Percentiles rank a stretch among this genome's conserved stretches.
These are phyloP conservation scores for Aspergillus pseudoterreus DNA, from an alignment of 2,329 filamentous ascomycete species.

Conservation along the genomic window DNA sequence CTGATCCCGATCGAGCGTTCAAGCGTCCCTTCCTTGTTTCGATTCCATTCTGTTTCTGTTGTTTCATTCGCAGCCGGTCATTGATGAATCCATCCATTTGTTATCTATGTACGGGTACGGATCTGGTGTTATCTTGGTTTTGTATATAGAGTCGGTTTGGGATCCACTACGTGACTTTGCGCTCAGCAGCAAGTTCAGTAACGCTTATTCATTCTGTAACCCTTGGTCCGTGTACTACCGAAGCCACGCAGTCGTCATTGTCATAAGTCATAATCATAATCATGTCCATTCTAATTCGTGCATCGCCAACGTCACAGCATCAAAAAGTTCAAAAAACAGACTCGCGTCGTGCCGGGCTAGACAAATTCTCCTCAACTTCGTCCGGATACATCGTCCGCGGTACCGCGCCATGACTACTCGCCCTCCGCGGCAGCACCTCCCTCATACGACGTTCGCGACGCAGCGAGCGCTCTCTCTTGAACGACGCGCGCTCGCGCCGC, in stretches of 20 bases:
- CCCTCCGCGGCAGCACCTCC: constrained; percentile 9
- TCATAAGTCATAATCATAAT: too few species aligned
- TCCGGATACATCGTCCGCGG: constrained; percentile 25
- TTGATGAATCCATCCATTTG: not conserved
- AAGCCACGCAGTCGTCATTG: too few species aligned
- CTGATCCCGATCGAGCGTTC: constrained; percentile 9
- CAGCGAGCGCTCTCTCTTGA: constrained; percentile 46
- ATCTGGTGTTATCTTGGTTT: not conserved
- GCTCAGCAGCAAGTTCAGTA: too few species aligned
- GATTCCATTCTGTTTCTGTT: not conserved
- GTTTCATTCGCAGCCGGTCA: not conserved
- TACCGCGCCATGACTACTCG: not conserved
- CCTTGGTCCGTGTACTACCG: too few species aligned
- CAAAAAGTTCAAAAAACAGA: constrained; percentile 4
- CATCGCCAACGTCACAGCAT: not conserved
- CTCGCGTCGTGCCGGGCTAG: constrained; percentile 4
- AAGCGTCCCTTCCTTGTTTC: constrained; percentile 6
- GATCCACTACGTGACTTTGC: not conserved
- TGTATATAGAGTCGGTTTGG: not conserved
- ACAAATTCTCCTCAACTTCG: constrained; percentile 26
- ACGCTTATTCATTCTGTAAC: too few species aligned
- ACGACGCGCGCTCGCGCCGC: constrained; percentile 53
- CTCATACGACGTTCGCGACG: constrained; percentile 30
- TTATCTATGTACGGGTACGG: not conserved
- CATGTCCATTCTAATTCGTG: not conserved